Conservation (phyloP, 2,329 filamentous ascomycete species). For the Fusarium odoratissimum region DNA sequence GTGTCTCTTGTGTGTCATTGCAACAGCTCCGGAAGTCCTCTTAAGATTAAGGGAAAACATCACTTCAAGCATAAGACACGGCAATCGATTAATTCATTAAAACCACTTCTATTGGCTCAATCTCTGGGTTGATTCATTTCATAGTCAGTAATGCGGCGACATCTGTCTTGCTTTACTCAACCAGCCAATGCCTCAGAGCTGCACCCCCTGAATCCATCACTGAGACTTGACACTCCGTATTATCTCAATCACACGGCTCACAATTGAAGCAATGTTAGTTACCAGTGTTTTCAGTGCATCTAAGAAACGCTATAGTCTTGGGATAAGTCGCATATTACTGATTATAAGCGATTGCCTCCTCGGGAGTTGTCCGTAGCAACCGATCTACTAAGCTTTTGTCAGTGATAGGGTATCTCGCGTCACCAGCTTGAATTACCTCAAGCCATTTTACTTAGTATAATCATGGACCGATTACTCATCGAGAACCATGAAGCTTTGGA, state of each 20-base stretch:
- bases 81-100: not conserved
- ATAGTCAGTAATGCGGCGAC: not conserved
- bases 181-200: not conserved
- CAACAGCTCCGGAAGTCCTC: no score
- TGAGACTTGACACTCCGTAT: not conserved
- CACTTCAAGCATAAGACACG: not conserved
- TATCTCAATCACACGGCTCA: no score
- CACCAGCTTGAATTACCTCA: not conserved
- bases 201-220: not conserved
- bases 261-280: no score
- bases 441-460: not conserved
- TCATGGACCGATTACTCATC: not conserved
- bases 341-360: not conserved
- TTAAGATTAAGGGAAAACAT: no score
- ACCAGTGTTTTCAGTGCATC: fast-evolving
- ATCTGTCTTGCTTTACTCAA: not conserved
- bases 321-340: fast-evolving
- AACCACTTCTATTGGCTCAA: not conserved
- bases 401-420: not conserved
- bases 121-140: not conserved
- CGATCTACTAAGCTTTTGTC: not conserved
- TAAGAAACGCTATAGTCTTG: fast-evolving
- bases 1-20: no score
- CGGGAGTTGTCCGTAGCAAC: not conserved
- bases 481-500: no score